Percentiles rank a stretch among this genome's conserved stretches.
phyloP scores from a whole-genome alignment of 108 stramenopile species.

The Skeletonema marinoi region DNA sequence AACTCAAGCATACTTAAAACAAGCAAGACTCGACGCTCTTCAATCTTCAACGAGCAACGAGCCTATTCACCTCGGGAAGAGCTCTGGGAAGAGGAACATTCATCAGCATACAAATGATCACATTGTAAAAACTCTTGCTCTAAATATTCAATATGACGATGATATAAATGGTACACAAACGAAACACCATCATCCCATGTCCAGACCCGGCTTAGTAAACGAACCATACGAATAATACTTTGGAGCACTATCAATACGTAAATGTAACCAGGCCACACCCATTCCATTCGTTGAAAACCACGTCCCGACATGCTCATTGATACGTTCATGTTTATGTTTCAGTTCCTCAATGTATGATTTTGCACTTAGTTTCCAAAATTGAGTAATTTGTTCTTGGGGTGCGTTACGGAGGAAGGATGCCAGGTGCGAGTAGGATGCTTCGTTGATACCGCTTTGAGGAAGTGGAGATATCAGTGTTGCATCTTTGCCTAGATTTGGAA shows the following conservation, averaged over 20 bases:
- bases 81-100: too few species aligned
- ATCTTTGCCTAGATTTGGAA: conserved; percentile 71
- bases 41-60: too few species aligned
- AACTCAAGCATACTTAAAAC: too few species aligned
- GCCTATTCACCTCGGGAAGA: too few species aligned
- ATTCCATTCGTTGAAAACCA: conserved; percentile 83
- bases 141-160: too few species aligned
- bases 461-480: conserved; percentile 58
- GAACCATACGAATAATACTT: conserved; percentile 84
- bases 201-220: conserved; percentile 7
- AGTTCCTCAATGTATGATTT: conserved; percentile 20
- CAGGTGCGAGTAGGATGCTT: conserved; percentile 55
- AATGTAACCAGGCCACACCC: conserved; percentile 87
- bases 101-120: too few species aligned
- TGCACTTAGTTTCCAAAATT: conserved; percentile 59
- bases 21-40: too few species aligned
- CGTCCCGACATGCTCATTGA: conserved; percentile 13
- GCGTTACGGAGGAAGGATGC: conserved; percentile 63
- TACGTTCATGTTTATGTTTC: conserved; percentile 34
- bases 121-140: too few species aligned
- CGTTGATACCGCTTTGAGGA: conserved; percentile 19
- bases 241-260: conserved; percentile 75
- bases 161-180: too few species aligned
- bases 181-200: too few species aligned
- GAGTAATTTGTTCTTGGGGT: conserved; percentile 43